A percentile compares a stretch with the other conserved stretches of the same genome.
phyloP scores from a whole-genome alignment of 345 rosid species.

The Hibiscus mutabilis region DNA sequence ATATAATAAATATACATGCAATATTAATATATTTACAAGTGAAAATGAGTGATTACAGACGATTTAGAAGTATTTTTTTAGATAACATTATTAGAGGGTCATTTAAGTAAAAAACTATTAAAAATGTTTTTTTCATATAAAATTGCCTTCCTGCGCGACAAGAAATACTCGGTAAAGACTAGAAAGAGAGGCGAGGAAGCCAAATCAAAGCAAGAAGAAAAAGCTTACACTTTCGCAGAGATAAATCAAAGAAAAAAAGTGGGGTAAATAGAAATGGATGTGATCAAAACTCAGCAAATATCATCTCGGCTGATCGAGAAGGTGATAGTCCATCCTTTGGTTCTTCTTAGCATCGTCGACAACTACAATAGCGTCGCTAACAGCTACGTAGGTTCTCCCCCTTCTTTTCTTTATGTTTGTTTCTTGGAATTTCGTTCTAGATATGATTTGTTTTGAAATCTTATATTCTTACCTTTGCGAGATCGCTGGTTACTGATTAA shows the following conservation, averaged over 20 bases:
- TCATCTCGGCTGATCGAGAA: conserved; percentile 79
- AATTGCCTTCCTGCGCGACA: no score
- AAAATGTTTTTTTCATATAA: no score
- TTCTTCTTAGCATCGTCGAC: conserved; percentile 90
- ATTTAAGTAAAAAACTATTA: no score
- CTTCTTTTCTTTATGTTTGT: not conserved
- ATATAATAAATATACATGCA: no score
- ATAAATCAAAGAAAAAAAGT: not conserved
- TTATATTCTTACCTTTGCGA: not conserved
- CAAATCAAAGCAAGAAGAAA: not conserved
- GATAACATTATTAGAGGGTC: no score
- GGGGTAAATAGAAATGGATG: conserved; percentile 50
- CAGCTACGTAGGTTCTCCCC: conserved; percentile 65
- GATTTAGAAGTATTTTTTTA: no score
- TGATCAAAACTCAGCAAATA: conserved; percentile 85
- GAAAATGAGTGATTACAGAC: no score
- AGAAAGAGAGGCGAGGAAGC: not conserved
- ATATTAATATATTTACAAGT: no score
- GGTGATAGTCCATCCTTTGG: conserved; percentile 89
- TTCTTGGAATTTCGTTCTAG: not conserved
- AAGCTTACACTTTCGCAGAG: not conserved
- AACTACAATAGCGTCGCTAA: conserved; percentile 92
- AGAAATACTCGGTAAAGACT: not conserved
- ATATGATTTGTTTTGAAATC: not conserved
- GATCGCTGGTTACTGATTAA: not conserved